phyloP scores from a whole-genome alignment of 2,329 filamentous ascomycete species.

The Bipolaris gigantea region DNA sequence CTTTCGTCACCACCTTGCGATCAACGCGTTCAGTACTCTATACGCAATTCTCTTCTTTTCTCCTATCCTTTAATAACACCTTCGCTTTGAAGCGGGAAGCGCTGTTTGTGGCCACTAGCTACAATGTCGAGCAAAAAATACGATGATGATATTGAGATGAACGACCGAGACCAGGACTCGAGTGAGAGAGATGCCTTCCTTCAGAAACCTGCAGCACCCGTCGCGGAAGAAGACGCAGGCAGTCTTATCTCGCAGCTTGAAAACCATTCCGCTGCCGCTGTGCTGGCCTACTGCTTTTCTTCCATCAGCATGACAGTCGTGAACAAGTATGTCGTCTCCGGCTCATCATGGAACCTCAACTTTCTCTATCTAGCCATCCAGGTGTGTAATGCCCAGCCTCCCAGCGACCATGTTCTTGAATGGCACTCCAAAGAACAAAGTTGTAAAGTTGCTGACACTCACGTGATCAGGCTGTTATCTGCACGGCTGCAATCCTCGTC shows the following conservation, averaged over 20 bases:
- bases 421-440: neutral
- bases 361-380: slow-evolving; percentile 92
- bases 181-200: neutral
- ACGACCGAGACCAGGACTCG: neutral
- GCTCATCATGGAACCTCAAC: slow-evolving; percentile 88
- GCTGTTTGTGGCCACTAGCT: no score
- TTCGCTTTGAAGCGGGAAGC: no score
- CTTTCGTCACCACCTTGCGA: neutral
- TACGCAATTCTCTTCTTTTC: neutral
- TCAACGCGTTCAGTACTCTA: neutral
- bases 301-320: slow-evolving; percentile 99
- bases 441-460: slow-evolving; percentile 15
- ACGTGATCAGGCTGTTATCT: slow-evolving; percentile 73
- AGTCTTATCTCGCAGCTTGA: neutral
- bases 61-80: neutral
- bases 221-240: neutral
- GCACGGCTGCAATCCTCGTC: slow-evolving; percentile 76
- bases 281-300: slow-evolving; percentile 87
- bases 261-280: slow-evolving; percentile 77
- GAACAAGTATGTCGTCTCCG: slow-evolving; percentile 97
- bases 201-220: neutral
- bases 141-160: neutral
- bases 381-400: slow-evolving; percentile 58
- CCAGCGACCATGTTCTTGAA: no score
- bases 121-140: neutral